Evolutionary conservation across 106 monocot genomes (phyloP), one percentile per base, ranked within the genome.

Genomic region (Allium sativum): DNA sequence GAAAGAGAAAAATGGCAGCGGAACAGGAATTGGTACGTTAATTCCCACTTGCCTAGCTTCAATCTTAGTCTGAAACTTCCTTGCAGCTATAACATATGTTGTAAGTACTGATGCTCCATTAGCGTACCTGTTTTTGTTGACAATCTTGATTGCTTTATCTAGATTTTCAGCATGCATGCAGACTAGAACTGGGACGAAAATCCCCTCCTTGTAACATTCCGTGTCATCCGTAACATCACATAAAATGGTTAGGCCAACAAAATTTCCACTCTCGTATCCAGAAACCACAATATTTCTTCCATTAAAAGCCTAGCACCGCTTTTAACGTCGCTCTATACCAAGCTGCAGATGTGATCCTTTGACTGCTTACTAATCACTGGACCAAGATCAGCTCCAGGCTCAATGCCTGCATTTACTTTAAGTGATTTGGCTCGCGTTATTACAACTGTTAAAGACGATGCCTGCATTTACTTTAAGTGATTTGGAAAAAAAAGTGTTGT

Each of bases 41-140:
- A 98, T 85, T 56, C 96, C 96, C 73, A 98, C 96, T 84, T 98
- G 96, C 16, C 96, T 91, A 40, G 91, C 78, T 74, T 98, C 96
- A 56, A 98, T 92, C 47, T 92, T 88, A 66, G 59, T 84, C 65
- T 98, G 96, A 62, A 98, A 98, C 72, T 83, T 98, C 68, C 96
- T 92, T 53, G 96, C 91, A 74, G 82, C 68, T 18, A 85, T 69
- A 55, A 90, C 96, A 13, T 90, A 98, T 31, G 96, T 78, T 0
- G 96, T 98, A 67, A 98, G 92, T 79, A 98, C 85, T 16, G 96
- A 91, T 20, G 91, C 96, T 21, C 96, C 96, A 61, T 98, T 98
- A 50, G 91, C 96, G 68, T 85, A 98, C 72, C 96, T 98, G 78
- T 98, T 98, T 18, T 64, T 70, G 58, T 92, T 98, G 4, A 98